Percentiles rank a stretch among this genome's conserved stretches.
phyloP scores from a whole-genome alignment of 352 stramenopile species.

The Pythium graminicola region DNA sequence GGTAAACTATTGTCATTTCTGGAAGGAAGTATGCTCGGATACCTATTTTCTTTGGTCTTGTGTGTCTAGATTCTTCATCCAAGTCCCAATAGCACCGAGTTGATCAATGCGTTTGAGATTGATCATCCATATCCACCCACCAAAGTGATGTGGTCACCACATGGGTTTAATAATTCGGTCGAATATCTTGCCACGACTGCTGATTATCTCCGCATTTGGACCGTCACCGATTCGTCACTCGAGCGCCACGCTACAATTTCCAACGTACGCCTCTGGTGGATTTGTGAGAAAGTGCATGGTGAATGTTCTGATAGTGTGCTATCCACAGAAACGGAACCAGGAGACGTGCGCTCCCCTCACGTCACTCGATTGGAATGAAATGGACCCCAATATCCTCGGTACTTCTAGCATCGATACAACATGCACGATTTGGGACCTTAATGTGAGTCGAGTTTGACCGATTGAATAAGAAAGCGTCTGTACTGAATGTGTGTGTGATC shows the following conservation, averaged over 20 bases:
- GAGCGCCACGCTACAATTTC: slow-evolving; percentile 65
- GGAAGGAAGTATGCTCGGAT: no score
- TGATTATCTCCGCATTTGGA: slow-evolving; percentile 83
- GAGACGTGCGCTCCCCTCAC: slow-evolving; percentile 97
- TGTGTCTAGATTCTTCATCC: slow-evolving; percentile 71
- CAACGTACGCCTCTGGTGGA: slow-evolving; percentile 32
- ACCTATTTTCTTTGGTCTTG: no score
- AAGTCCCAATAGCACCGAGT: slow-evolving; percentile 39
- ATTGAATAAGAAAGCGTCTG: not conserved
- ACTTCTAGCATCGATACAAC: slow-evolving; percentile 97
- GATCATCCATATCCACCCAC: slow-evolving; percentile 84
- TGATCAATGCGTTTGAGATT: slow-evolving; percentile 61
- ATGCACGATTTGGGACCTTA: slow-evolving; percentile 98
- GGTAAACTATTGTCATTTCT: slow-evolving; percentile 29
- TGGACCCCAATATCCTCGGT: slow-evolving; percentile 93
- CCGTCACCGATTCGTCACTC: slow-evolving; percentile 64
- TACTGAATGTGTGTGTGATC: not conserved
- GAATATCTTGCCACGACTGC: slow-evolving; percentile 77
- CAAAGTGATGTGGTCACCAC: slow-evolving; percentile 84
- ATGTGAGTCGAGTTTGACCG: slow-evolving; percentile 40
- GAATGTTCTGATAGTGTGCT: no score
- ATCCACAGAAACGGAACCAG: slow-evolving; percentile 45
- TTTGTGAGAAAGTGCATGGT: no score
- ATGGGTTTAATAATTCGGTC: slow-evolving; percentile 34
- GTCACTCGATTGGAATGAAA: slow-evolving; percentile 98